These are phyloP conservation scores for Aethionema arabicum DNA, from an alignment of 345 rosid species.

Conservation along the genomic window DNA sequence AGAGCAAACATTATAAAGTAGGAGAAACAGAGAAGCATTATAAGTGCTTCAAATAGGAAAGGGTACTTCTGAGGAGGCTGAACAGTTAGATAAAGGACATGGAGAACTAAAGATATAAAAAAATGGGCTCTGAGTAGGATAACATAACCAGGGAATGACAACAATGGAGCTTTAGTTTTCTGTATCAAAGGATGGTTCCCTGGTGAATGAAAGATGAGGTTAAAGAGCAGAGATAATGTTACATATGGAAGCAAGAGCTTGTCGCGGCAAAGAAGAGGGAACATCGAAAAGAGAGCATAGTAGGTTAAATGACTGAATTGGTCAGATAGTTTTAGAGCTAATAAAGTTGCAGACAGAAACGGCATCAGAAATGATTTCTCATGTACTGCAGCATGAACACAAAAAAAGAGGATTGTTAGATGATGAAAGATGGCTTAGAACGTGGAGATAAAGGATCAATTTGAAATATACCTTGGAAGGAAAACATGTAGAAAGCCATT, in stretches of 20 bases:
- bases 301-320: conserved; percentile 56
- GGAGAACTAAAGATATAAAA: conserved; percentile 56
- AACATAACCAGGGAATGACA: conserved; percentile 27
- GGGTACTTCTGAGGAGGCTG: conserved; percentile 62
- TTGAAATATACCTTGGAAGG: conserved; percentile 68
- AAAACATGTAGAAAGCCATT: conserved; percentile 79
- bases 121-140: conserved; percentile 36
- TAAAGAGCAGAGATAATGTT: conserved; percentile 48
- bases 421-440: not conserved
- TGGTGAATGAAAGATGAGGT: conserved; percentile 52
- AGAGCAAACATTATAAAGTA: conserved; percentile 47
- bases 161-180: conserved; percentile 25
- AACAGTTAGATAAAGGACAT: conserved; percentile 54
- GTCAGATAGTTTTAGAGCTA: conserved; percentile 60
- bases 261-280: conserved; percentile 86
- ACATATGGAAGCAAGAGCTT: conserved; percentile 65
- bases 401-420: conserved; percentile 9
- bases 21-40: conserved; percentile 70
- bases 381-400: conserved; percentile 65
- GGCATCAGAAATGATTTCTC: conserved; percentile 97
- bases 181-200: conserved; percentile 36
- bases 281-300: conserved; percentile 81
- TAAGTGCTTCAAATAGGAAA: conserved; percentile 68
- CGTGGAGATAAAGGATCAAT: not conserved
- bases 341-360: conserved; percentile 72